Base-by-base conservation (phyloP, 192 early-diverging fungal genomes). In the Podochytrium sp. region DNA sequence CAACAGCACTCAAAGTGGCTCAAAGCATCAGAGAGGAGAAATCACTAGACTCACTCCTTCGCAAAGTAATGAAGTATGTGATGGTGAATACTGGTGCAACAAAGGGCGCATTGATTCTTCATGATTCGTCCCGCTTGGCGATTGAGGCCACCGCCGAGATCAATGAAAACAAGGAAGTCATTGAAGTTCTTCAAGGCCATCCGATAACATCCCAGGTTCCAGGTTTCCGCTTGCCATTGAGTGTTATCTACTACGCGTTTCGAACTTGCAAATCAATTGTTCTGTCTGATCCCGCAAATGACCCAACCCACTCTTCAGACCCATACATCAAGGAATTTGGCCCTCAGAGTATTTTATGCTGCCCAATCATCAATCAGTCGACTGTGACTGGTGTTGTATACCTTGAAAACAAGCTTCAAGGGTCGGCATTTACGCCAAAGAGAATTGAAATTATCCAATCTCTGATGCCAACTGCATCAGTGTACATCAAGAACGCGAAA, bases 401-500 rank as follows among this genome's bases (percentile, higher is more conserved):
- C 51, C 64, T 86, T 3, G 85, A 86, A 68, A 86, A 86, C 42
- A 74, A 80, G 25, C 75, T 80, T 1, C 80, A 86, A 57, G 68
- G 65, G 6, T 66, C 77, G n/a, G 76, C 81, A 0, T 86, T 86
- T 59, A 83, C 78, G 12, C 62, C 62, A 18, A 75, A 79, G 6
- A 66, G 81, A 25, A 72, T 80, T 33, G 79, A 83, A 58, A 58
- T 86, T 30, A 81, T 86, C 33, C 78, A 81, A 57, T 81, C 82
- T 1, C 40, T 86, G 20, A 86, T 84, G 82, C 73, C 80, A 47
- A 68, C 82, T 3, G 82, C 80, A 25, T 81, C 82, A 12, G 72
- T 86, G 57, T 80, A 83, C 2, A 86, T 86, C 56, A 83, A 81
- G 37, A 86, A 86, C 55, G 85, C 85, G 10, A 79, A 79, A 40